phyloP scores from a whole-genome alignment of 2,329 filamentous ascomycete species.

The Daldinia sp. region DNA sequence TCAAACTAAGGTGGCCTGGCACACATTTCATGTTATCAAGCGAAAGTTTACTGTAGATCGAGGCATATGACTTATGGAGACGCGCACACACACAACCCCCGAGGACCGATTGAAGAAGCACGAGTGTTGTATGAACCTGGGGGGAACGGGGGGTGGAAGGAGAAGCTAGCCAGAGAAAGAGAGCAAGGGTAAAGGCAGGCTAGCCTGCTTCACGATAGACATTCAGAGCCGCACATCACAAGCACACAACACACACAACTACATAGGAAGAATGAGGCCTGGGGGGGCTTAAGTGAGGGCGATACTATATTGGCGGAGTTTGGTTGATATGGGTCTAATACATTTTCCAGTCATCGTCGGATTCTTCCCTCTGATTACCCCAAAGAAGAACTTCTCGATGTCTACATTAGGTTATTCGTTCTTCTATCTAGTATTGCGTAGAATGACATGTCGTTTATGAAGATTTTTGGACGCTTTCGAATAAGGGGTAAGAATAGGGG shows the following conservation, averaged over 20 bases:
- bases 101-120: conserved; percentile 10
- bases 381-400: conserved; percentile 8
- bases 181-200: conserved; percentile 13
- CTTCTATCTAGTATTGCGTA: background rate
- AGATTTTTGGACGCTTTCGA: background rate
- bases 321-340: conserved; percentile 55
- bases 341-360: conserved; percentile 43
- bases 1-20: conserved; percentile 13
- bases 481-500: background rate
- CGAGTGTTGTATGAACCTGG: conserved; percentile 10
- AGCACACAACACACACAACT: conserved; percentile 15
- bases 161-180: conserved; percentile 15
- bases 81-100: conserved; percentile 12
- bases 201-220: conserved; percentile 34
- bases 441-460: conserved; percentile 1
- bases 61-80: conserved; percentile 36
- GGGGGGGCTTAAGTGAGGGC: conserved; percentile 45
- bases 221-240: conserved; percentile 20
- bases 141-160: background rate
- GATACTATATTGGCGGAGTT: conserved; percentile 58
- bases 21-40: conserved; percentile 33
- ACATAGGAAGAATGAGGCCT: conserved; percentile 36
- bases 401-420: background rate
- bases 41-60: conserved; percentile 32
- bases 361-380: conserved; percentile 16